Conservation (phyloP, 345 rosid genomes). For the Hypericum perforatum region DNA sequence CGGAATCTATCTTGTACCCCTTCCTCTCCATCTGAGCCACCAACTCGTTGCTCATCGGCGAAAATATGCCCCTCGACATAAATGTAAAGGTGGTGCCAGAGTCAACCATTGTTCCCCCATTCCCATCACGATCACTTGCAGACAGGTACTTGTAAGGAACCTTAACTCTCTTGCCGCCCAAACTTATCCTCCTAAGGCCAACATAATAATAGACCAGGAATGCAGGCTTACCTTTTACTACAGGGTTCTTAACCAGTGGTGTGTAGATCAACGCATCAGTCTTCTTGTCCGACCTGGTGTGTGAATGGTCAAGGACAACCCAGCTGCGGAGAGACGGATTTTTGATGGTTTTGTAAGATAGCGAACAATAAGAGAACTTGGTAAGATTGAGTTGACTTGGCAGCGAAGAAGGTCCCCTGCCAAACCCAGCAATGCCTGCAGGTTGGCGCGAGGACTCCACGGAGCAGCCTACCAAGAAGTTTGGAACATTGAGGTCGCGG, state of each 20-base stretch:
- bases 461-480: slow-evolving; percentile 40
- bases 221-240: neutral
- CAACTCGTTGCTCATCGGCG: slow-evolving; percentile 20
- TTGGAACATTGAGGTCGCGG: slow-evolving; percentile 2
- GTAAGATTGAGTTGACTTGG: slow-evolving; percentile 27
- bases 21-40: slow-evolving; percentile 15
- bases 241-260: slow-evolving; percentile 23
- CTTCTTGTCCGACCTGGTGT: slow-evolving; percentile 18
- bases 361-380: slow-evolving; percentile 36
- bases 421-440: slow-evolving; percentile 34
- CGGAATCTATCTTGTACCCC: slow-evolving; percentile 9
- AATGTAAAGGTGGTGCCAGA: slow-evolving; percentile 30
- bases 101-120: slow-evolving; percentile 30
- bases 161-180: slow-evolving; percentile 21
- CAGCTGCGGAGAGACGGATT: slow-evolving; percentile 14
- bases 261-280: slow-evolving; percentile 22
- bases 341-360: slow-evolving; percentile 34
- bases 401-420: slow-evolving; percentile 31
- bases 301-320: slow-evolving; percentile 17
- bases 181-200: slow-evolving; percentile 21
- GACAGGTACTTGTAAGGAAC: slow-evolving; percentile 16
- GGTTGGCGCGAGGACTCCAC: slow-evolving; percentile 26
- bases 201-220: slow-evolving; percentile 30
- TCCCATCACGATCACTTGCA: slow-evolving; percentile 17
- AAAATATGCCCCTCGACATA: slow-evolving; percentile 21